phyloP scores from a whole-genome alignment of 768 basidiomycete species.

The Lepiota brunneoincarnata region DNA sequence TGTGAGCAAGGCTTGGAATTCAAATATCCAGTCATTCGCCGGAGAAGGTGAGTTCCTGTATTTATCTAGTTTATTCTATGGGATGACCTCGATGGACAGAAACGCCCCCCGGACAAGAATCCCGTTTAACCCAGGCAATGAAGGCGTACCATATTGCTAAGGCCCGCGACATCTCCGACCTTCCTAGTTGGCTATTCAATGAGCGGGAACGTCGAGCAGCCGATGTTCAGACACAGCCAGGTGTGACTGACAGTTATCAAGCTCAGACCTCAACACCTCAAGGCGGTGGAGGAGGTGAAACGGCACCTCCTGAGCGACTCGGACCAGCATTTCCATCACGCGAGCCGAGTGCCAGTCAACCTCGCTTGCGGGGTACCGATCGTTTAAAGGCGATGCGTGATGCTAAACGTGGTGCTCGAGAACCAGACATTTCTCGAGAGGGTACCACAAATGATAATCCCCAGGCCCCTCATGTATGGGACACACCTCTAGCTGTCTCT shows the following conservation, averaged over 20 bases:
- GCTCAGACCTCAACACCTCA: not conserved
- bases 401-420: conserved; percentile 35
- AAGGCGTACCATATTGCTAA: conserved; percentile 66
- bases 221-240: conserved; percentile 15
- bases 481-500: conserved; percentile 10
- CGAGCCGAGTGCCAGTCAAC: not conserved
- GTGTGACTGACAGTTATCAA: conserved; percentile 14
- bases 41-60: conserved; percentile 41
- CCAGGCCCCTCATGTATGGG: not conserved
- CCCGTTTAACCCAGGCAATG: conserved; percentile 60
- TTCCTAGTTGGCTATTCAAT: conserved; percentile 67
- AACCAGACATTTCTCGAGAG: not conserved
- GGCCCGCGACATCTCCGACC: conserved; percentile 52
- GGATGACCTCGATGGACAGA: conserved; percentile 24
- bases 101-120: conserved; percentile 54
- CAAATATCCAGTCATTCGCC: conserved; percentile 34
- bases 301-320: not conserved
- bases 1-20: conserved; percentile 56
- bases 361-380: conserved; percentile 29
- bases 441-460: not conserved
- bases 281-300: not conserved
- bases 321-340: not conserved
- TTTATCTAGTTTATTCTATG: not conserved
- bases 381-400: conserved; percentile 51
- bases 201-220: conserved; percentile 46